Evolutionary conservation across 2,329 filamentous ascomycete genomes (phyloP), one percentile per base, ranked within the genome.

Genomic region (Fusarium pininemorale): DNA sequence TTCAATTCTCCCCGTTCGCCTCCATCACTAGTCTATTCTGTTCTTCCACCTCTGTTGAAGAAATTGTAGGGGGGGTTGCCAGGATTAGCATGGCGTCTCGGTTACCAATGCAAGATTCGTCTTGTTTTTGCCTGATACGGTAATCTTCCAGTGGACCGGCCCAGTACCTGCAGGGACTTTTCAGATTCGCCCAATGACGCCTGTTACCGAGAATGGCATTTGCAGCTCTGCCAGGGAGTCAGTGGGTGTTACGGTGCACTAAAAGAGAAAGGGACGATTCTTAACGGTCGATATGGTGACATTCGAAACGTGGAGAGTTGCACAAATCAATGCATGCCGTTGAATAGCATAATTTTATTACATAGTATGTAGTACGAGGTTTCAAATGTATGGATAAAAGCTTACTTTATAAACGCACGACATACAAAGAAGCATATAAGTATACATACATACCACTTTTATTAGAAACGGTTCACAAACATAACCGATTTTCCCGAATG

Each of bases 131-230:
- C 72, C 68, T 37, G 24, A 62, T 74, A 15, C 9, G 54, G 72
- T 39, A 74, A 65, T 56, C 7, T 51, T 68, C 32, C 50, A 72
- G 72, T 69, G 53, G 56, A 74, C 63, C 62, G 37, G 39, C 45
- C n/a, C 26, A 28, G 70, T 71, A 57, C 71, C 71, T 74, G 72
- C 72, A 74, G 72, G 72, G 72, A 59, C 63, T 72, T 60, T 56
- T 53, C 41, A 56, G 50, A 53, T 74, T 45, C 56, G 14, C 50
- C 68, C 68, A 69, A 75, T 74, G 35, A 48, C 48, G 72, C 51
- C 45, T 69, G 72, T 54, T 72, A 62, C 72, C 68, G 60, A 75
- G 48, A 72, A 70, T 53, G 48, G 30, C 45, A 66, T 74, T 69
- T 59, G 41, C 72, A 54, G 13, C 35, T n/a, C 11, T 55, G 51